Base-by-base conservation (phyloP, 768 basidiomycete genomes). In the Trametes gibbosa region DNA sequence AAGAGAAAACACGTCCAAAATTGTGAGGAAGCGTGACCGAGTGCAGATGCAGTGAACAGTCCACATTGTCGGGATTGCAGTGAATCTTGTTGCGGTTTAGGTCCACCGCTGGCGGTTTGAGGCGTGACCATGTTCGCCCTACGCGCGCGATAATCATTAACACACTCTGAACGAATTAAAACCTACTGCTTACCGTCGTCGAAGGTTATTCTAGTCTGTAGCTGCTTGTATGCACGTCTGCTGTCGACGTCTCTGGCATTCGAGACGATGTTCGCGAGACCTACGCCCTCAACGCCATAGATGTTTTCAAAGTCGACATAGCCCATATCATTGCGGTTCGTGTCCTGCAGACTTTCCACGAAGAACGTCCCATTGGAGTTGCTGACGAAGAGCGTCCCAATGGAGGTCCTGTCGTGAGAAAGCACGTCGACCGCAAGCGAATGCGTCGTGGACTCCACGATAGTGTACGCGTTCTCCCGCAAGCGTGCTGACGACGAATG, bases 341-440 rank as follows among this genome's bases (percentile, higher is more conserved):
- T 98, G 68, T 96, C 87, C 74, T 87, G 84, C 58, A 99, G 78
- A 65, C 90, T 89, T 73, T 95, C 83, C 10, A 94, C 89, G 71
- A 98, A 99, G 73, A 85, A 95, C 14, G 95, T 97, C 3, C 97
- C 97, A 66, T 98, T 95, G 37, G 90, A 92, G 73, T 98, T 97
- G 74, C 89, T 91, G 54, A 96, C 89, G 77, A 98, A 99, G 14
- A 99, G 76, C 2, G 96, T 98, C 2, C 97, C 97, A 42, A 95
- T 83, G 10, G 76, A 72, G 55, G 75, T 75, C 49, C 76, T 72
- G 62, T 87, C 83, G 56, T 86, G 84, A 9, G 91, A 79, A 50
- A 96, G 84, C 46, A 98, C 95, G 69, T 99, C 97, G 39, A 99
- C 91, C 4, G 89, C 92, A 24, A 99, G 81, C 7, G 95, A 98